phyloP scores from a whole-genome alignment of 176 grass and related monocot genomes.

The Thalia dealbata region DNA sequence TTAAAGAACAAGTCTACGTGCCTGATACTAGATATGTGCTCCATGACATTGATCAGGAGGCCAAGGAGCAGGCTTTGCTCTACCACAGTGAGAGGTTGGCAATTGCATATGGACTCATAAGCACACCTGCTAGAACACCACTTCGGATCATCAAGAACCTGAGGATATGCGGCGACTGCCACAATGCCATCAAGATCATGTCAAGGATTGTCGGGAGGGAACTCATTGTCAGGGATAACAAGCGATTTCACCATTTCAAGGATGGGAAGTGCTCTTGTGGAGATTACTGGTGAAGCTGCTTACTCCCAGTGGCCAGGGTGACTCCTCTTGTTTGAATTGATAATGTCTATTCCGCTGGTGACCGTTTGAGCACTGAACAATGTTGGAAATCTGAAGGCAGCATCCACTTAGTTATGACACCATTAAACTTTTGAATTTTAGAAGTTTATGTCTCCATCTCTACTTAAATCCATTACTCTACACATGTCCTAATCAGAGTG shows the following conservation, averaged over 20 bases:
- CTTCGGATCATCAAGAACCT: constrained; percentile 16
- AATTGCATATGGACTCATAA: constrained; percentile 15
- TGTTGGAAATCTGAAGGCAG: no score
- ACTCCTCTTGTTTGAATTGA: no score
- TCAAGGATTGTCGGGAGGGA: constrained; percentile 16
- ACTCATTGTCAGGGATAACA: constrained; percentile 14
- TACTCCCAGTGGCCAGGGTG: not conserved
- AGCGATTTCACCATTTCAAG: not conserved
- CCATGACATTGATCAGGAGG: constrained; percentile 16
- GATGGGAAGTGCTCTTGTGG: constrained; percentile 16
- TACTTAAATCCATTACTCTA: no score
- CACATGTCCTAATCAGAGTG: no score
- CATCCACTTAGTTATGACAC: no score
- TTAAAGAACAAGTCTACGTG: constrained; percentile 12
- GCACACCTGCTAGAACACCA: constrained; percentile 1
- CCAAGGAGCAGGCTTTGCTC: constrained; percentile 15
- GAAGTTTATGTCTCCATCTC: no score
- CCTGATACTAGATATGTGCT: constrained; percentile 13
- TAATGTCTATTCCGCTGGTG: no score
- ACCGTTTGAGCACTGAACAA: no score
- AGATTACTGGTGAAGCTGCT: constrained; percentile 11
- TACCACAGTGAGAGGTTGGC: constrained; percentile 14
- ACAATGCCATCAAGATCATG: constrained; percentile 19
- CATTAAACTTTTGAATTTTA: no score
- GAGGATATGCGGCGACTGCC: not conserved